Percentiles rank a stretch among this genome's conserved stretches.
Evolutionary conservation across 1,139 yeast genomes (phyloP).

Genomic region (Taphrina deformans): DNA sequence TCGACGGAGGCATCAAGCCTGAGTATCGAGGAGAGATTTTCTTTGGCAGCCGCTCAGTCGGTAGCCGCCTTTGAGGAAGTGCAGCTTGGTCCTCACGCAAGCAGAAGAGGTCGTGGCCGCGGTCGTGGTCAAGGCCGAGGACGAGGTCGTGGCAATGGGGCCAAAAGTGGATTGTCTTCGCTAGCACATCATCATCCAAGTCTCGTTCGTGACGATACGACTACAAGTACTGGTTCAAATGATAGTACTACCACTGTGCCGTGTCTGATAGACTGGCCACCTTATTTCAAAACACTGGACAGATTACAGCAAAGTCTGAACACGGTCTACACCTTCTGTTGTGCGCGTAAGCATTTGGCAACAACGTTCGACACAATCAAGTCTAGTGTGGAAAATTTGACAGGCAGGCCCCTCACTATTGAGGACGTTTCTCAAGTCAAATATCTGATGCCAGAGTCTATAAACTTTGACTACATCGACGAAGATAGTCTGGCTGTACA

Average conservation of each 20-base stretch:
- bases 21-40: conserved; percentile 5
- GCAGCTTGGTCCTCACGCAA: not conserved
- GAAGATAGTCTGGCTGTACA: conserved; percentile 43
- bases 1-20: not conserved
- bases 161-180: conserved; percentile 2
- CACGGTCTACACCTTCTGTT: conserved; percentile 57
- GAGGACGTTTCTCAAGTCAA: conserved; percentile 65
- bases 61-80: not conserved
- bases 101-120: not conserved
- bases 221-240: conserved; percentile 13
- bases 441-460: conserved; percentile 65
- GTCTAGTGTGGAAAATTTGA: conserved; percentile 51
- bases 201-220: conserved; percentile 1
- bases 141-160: conserved; percentile 13
- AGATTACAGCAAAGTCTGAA: conserved; percentile 45
- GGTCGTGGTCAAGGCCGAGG: conserved; percentile 29
- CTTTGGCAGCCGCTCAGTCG: not conserved
- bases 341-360: conserved; percentile 56
- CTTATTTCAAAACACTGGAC: conserved; percentile 25
- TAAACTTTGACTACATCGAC: conserved; percentile 65
- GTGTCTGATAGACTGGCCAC: conserved; percentile 25
- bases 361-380: conserved; percentile 54
- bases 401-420: conserved; percentile 36
- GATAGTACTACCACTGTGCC: conserved; percentile 7
- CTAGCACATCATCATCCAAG: conserved; percentile 4